These are phyloP conservation scores for Scedosporium minutisporum DNA, from an alignment of 2,329 filamentous ascomycete species.

Conservation along the genomic window DNA sequence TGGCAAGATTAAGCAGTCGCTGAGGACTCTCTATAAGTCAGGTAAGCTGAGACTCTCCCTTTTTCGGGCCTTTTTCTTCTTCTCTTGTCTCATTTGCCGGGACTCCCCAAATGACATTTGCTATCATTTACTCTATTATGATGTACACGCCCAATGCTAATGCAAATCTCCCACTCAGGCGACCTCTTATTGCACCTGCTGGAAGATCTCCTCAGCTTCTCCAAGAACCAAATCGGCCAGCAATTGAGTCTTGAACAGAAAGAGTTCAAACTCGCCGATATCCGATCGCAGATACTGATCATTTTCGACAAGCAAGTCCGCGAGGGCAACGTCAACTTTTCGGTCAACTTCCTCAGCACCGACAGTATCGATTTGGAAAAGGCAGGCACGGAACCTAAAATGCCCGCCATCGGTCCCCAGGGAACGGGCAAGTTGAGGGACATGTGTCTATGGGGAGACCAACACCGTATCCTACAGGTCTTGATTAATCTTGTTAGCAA, in stretches of 20 bases:
- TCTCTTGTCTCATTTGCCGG: background rate
- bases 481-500: slow-evolving; percentile 90
- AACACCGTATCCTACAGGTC: slow-evolving; percentile 84
- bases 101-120: background rate
- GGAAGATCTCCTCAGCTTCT: slow-evolving; percentile 85
- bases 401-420: slow-evolving; percentile 53
- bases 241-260: slow-evolving; percentile 72
- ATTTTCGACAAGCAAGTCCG: slow-evolving; percentile 87
- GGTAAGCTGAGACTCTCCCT: slow-evolving; percentile 27
- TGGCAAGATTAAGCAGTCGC: slow-evolving; percentile 65
- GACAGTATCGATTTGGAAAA: background rate
- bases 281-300: slow-evolving; percentile 69
- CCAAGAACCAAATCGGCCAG: slow-evolving; percentile 88
- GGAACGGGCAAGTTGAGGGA: slow-evolving; percentile 65
- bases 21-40: slow-evolving; percentile 84
- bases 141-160: too few species aligned
- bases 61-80: background rate
- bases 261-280: slow-evolving; percentile 76
- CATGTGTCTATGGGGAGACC: slow-evolving; percentile 86
- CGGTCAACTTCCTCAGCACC: slow-evolving; percentile 47
- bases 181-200: slow-evolving; percentile 78
- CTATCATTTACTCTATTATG: background rate
- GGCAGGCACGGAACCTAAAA: slow-evolving; percentile 17
- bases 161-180: slow-evolving; percentile 17
- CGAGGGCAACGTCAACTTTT: slow-evolving; percentile 66